Percentiles rank a stretch among this genome's conserved stretches.
phyloP scores from a whole-genome alignment of 1,139 yeast genomes.

The Magnusiomyces ingens region DNA sequence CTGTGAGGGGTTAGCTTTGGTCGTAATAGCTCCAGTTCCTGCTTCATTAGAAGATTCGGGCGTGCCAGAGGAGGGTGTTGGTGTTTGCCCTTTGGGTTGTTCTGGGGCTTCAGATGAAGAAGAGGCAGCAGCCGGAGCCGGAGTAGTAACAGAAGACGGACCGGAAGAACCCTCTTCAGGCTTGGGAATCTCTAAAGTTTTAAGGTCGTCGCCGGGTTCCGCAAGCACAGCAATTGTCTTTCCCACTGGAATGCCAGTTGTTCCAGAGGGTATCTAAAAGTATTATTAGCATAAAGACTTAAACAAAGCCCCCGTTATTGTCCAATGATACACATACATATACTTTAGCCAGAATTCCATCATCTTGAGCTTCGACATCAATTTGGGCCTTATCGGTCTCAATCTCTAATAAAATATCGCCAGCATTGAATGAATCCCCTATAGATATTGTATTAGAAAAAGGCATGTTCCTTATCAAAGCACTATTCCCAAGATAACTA shows the following conservation, averaged over 20 bases:
- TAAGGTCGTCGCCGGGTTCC: slow-evolving; percentile 78
- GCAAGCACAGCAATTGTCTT: slow-evolving; percentile 81
- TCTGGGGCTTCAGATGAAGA: slow-evolving; percentile 11
- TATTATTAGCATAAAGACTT: not conserved
- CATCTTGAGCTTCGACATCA: slow-evolving; percentile 90
- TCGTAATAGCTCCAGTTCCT: not conserved
- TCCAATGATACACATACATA: slow-evolving; percentile 30
- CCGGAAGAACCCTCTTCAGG: slow-evolving; percentile 27
- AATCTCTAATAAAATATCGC: slow-evolving; percentile 81
- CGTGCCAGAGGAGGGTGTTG: slow-evolving; percentile 13
- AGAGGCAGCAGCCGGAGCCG: too few relatives aligned
- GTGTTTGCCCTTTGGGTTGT: slow-evolving; percentile 4
- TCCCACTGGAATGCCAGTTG: slow-evolving; percentile 78
- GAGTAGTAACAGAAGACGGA: too few relatives aligned
- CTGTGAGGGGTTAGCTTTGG: slow-evolving; percentile 55
- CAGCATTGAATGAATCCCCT: slow-evolving; percentile 61
- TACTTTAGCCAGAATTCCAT: slow-evolving; percentile 81
- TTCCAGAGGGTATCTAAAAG: slow-evolving; percentile 49
- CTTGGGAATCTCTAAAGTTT: slow-evolving; percentile 54
- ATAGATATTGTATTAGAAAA: not conserved
- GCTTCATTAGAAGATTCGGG: slow-evolving; percentile 18
- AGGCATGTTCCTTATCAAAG: not conserved
- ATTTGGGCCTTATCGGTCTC: slow-evolving; percentile 94
- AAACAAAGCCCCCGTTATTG: not conserved
- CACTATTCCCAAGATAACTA: not conserved